Conservation (phyloP, 1,284 basidiomycete genomes). For the Trametes sp. region DNA sequence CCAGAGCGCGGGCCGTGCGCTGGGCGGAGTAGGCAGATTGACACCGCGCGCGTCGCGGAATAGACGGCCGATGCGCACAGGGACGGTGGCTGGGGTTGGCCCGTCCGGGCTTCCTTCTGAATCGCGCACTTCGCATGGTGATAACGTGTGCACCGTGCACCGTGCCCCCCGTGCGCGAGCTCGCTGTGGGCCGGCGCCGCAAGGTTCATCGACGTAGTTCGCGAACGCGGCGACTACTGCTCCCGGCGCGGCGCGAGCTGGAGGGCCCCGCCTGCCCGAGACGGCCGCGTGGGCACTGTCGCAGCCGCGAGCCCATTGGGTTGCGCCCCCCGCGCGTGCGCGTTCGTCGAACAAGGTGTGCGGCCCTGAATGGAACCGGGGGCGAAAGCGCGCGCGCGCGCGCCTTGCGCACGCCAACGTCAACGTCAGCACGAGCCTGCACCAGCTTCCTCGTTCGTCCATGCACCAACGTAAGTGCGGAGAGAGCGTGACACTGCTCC, state of each 20-base stretch:
- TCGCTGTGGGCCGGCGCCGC: background rate
- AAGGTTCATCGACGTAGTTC: background rate
- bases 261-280: constrained; percentile 8
- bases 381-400: too few relatives aligned
- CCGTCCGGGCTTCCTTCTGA: too few relatives aligned
- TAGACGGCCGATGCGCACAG: constrained; percentile 8
- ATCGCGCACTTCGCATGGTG: background rate
- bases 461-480: background rate
- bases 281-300: background rate
- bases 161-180: too few relatives aligned
- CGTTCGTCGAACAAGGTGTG: constrained; percentile 9
- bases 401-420: constrained; percentile 7
- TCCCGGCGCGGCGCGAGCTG: constrained; percentile 4
- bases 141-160: constrained; percentile 4
- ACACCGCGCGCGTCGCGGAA: constrained; percentile 19
- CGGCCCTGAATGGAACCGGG: constrained; percentile 20
- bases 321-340: too few relatives aligned
- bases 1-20: constrained; percentile 3
- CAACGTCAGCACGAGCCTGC: constrained; percentile 7
- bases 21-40: constrained; percentile 15
- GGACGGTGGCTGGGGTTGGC: too few relatives aligned
- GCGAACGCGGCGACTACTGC: constrained; percentile 2
- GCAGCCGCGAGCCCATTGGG: too few relatives aligned
- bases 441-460: background rate
- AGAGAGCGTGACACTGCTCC: background rate